Conservation (phyloP, 331 rosid species). For the Ulmus americana region DNA sequence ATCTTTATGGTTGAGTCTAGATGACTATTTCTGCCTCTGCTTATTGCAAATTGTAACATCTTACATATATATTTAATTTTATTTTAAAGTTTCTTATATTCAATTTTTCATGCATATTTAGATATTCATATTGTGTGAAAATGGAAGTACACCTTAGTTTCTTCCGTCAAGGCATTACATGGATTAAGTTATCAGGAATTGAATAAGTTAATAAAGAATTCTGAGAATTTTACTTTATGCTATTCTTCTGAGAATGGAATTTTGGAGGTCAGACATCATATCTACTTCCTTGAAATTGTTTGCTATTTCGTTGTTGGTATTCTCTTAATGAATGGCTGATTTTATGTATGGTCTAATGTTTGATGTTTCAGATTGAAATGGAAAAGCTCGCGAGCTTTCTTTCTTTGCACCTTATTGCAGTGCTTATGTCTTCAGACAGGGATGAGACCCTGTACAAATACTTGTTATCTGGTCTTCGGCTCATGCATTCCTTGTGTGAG, state of each 20-base stretch:
- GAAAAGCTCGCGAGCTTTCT: conserved; percentile 77
- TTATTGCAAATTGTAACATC: no score
- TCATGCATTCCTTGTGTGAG: conserved; percentile 78
- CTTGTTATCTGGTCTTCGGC: conserved; percentile 68
- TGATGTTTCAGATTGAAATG: conserved; percentile 59
- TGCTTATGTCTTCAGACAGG: conserved; percentile 47
- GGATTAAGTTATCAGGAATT: conserved; percentile 58
- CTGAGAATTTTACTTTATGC: conserved; percentile 63
- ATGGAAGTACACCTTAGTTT: not conserved
- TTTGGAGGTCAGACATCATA: conserved; percentile 45
- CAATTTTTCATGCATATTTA: no score
- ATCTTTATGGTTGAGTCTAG: no score
- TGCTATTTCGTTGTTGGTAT: conserved; percentile 12
- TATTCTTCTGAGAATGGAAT: conserved; percentile 41
- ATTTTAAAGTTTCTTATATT: no score
- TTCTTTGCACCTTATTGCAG: conserved; percentile 72
- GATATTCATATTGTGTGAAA: no score
- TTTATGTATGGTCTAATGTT: conserved; percentile 7
- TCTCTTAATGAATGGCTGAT: conserved; percentile 11
- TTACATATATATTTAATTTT: no score
- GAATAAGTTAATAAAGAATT: conserved; percentile 58
- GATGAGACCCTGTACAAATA: conserved; percentile 54
- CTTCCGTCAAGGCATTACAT: conserved; percentile 60
- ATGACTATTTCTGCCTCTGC: no score
- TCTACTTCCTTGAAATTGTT: not conserved